Evolutionary conservation across 768 basidiomycete genomes (phyloP).

Genomic region (Steccherinum ochraceum): DNA sequence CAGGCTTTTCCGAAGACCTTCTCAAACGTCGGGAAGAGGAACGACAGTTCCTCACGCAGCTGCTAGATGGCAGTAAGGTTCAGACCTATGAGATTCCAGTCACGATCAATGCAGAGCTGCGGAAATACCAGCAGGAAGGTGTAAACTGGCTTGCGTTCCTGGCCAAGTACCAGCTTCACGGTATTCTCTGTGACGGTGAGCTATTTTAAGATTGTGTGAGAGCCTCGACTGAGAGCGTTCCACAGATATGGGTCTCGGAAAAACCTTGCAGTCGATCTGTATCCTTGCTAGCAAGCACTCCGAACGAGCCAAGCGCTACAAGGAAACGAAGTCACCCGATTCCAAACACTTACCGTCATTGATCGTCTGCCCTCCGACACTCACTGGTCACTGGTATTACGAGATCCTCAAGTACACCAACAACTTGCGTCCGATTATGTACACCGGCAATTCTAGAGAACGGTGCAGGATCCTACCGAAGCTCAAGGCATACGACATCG

Average conservation of each 20-base stretch:
- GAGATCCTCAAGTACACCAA: constrained; percentile 92
- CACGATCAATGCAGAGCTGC: constrained; percentile 85
- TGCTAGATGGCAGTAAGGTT: constrained; percentile 93
- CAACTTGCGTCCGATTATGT: constrained; percentile 77
- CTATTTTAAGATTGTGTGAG: constrained; percentile 1
- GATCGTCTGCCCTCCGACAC: constrained; percentile 93
- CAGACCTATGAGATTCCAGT: constrained; percentile 86
- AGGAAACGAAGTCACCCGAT: constrained; percentile 64
- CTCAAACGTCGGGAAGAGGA: constrained; percentile 82
- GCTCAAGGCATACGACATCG: constrained; percentile 73
- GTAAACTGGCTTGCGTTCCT: constrained; percentile 99
- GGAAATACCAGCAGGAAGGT: constrained; percentile 97
- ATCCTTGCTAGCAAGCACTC: constrained; percentile 92
- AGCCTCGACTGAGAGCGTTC: constrained; percentile 5
- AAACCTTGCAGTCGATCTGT: constrained; percentile 96
- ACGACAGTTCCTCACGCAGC: constrained; percentile 85
- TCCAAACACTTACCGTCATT: constrained; percentile 86
- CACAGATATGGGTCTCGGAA: constrained; percentile 97
- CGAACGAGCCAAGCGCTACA: constrained; percentile 69
- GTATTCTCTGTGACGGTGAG: constrained; percentile 94
- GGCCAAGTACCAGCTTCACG: constrained; percentile 95
- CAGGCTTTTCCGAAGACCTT: constrained; percentile 83
- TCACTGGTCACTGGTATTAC: constrained; percentile 99
- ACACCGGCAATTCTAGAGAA: constrained; percentile 83
- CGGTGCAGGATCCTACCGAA: constrained; percentile 61